A percentile compares a stretch with the other conserved stretches of the same genome.
These are phyloP conservation scores for Chalciporus piperatus DNA, from an alignment of 768 basidiomycete species.

Conservation along the genomic window DNA sequence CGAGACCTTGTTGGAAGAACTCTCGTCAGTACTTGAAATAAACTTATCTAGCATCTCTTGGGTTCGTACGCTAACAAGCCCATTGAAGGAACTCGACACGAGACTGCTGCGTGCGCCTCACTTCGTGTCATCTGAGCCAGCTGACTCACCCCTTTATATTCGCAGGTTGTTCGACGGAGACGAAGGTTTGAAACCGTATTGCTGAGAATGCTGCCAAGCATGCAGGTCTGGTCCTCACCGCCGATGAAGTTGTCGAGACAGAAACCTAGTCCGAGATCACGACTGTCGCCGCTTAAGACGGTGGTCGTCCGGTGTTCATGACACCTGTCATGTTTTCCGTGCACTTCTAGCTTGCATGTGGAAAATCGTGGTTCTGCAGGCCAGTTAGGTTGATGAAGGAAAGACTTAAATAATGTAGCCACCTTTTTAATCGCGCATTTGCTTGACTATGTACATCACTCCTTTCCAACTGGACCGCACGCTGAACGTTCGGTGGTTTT, in stretches of 20 bases:
- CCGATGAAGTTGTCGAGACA: constrained; percentile 6
- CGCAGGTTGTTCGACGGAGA: constrained; percentile 15
- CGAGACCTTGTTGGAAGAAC: too few relatives aligned
- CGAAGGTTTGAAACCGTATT: background rate
- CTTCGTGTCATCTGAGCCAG: background rate
- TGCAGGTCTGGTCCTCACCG: background rate
- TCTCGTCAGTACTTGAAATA: too few relatives aligned
- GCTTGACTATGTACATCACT: too few relatives aligned
- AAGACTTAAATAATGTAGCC: background rate
- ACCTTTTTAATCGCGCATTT: background rate
- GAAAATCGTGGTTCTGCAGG: background rate
- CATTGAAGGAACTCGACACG: too few relatives aligned
- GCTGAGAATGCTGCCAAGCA: background rate
- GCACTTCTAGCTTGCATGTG: background rate
- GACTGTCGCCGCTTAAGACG: background rate
- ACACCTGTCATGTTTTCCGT: too few relatives aligned
- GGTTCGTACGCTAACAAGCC: too few relatives aligned
- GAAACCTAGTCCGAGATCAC: background rate
- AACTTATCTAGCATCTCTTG: too few relatives aligned
- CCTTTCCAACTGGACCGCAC: background rate
- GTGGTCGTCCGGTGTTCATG: background rate
- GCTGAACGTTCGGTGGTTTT: too few relatives aligned
- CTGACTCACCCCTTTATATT: background rate
- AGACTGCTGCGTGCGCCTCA: constrained; percentile 17
- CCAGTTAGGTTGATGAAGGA: background rate